Evolutionary conservation across 2,329 filamentous ascomycete species (phyloP).

Genomic region (Fusarium brevicatenulatum): DNA sequence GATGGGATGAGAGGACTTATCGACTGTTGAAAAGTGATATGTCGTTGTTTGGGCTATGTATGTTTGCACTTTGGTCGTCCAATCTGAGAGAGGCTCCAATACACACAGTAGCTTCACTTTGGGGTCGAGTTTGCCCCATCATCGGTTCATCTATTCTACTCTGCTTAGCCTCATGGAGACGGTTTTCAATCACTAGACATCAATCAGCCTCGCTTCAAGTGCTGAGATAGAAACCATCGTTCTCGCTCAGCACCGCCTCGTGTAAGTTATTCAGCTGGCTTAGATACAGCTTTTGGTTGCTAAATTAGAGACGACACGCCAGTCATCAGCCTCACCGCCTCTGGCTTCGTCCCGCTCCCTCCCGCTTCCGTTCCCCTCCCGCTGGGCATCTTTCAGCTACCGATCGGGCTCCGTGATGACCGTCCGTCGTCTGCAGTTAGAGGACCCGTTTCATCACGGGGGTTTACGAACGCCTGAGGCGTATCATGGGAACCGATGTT

Average conservation of each 20-base stretch:
- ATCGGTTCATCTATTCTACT: constrained; percentile 8
- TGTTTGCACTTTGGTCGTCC: constrained; percentile 15
- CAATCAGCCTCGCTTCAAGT: constrained; percentile 20
- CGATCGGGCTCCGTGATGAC: constrained; percentile 30
- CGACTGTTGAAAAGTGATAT: constrained; percentile 29
- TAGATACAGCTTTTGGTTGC: constrained; percentile 8
- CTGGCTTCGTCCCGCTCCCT: constrained; percentile 44
- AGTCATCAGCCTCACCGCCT: constrained; percentile 44
- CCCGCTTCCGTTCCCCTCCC: constrained; percentile 42
- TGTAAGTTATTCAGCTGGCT: constrained; percentile 22
- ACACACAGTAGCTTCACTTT: constrained; percentile 3
- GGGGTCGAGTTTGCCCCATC: neutral
- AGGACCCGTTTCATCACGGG: constrained; percentile 24
- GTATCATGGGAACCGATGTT: constrained; percentile 17
- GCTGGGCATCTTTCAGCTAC: constrained; percentile 36
- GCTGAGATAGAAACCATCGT: constrained; percentile 22
- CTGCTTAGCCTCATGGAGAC: neutral
- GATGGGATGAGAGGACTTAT: neutral
- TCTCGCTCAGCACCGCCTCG: constrained; percentile 30
- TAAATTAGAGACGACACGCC: constrained; percentile 19
- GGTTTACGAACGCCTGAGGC: constrained; percentile 21
- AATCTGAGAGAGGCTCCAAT: constrained; percentile 10
- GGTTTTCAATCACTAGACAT: neutral
- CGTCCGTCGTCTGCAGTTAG: constrained; percentile 1
- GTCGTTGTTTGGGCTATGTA: constrained; percentile 24